Evolutionary conservation across 345 rosid species (phyloP).

Genomic region (Aquilaria malaccensis): DNA sequence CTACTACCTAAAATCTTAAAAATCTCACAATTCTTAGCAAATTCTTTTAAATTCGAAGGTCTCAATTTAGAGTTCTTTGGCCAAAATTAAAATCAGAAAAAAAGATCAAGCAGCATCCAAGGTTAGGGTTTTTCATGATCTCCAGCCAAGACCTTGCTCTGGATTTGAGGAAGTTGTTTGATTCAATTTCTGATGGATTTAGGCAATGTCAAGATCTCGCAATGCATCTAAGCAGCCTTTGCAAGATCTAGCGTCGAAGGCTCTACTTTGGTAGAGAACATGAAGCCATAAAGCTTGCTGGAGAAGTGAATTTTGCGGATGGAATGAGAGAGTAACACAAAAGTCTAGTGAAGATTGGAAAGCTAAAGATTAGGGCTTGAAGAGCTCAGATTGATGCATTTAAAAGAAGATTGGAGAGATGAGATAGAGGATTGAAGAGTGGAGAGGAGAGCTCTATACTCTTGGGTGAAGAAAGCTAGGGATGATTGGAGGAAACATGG

Average conservation of each 20-base stretch:
- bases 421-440: constrained; percentile 79
- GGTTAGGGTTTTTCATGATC: no score
- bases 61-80: no score
- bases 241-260: constrained; percentile 80
- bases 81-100: no score
- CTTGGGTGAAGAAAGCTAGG: constrained; percentile 75
- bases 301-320: constrained; percentile 72
- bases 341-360: constrained; percentile 22
- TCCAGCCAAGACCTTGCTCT: no score
- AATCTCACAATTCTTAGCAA: no score
- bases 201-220: constrained; percentile 71
- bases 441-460: constrained; percentile 74
- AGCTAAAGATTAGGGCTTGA: no score
- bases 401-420: constrained; percentile 27
- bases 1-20: no score
- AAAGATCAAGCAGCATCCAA: no score
- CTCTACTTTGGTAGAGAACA: constrained; percentile 36
- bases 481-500: constrained; percentile 83
- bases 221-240: constrained; percentile 86
- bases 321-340: constrained; percentile 70
- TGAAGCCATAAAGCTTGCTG: constrained; percentile 73
- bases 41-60: no score
- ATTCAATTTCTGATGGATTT: neutral
- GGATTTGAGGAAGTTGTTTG: no score
- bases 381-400: no score